Evolutionary conservation across 192 early-diverging fungal species (phyloP), one percentile per base, ranked within the genome.

Genomic region (Kappamyces sp.): DNA sequence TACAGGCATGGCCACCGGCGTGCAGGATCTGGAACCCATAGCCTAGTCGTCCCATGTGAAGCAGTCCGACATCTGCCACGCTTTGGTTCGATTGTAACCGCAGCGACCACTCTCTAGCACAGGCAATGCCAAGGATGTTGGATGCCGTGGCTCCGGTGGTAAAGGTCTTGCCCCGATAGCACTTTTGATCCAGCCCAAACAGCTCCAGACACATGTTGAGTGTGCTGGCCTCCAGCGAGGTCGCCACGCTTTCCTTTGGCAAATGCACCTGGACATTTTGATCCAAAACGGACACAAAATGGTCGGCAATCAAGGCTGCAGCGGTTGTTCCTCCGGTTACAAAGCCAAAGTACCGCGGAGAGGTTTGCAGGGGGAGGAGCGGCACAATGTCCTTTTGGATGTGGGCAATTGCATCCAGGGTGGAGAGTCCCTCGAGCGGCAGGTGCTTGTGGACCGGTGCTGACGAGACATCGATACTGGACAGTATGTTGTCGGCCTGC

Each of bases 251-350:
- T 39, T 57, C 64, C 34, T 66, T 50, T 1, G 62, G 65, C 1
- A 68, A 52, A 53, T 74, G 61, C 10, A 79, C 66, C 39, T 60
- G 51, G 5, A 54, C 37, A 35, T 74, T 74, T 43, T 66, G 69
- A 49, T 72, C 65, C 59, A 60, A 66, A 2, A 40, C 35, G 10
- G 65, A 55, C 6, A 55, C 63, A 3, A 70, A 39, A 41, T 65
- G 42, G 47, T 75, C 70, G 9, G 58, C 68, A 6, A 68, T 6
- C 15, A 61, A 46, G 2, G 67, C 70, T 1, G 75, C 75, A 3
- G 74, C 73, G 1, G 83, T 83, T 4, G 67, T 67, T 0, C 83
- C 83, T 3, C 83, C 83, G 1, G 73, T 80, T 3, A 85, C 76
- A 3, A 85, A 69, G 0, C 82, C 78, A 68, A 84, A 85, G 54